phyloP scores from a whole-genome alignment of 768 basidiomycete genomes.

The Tulasnella sp. region DNA sequence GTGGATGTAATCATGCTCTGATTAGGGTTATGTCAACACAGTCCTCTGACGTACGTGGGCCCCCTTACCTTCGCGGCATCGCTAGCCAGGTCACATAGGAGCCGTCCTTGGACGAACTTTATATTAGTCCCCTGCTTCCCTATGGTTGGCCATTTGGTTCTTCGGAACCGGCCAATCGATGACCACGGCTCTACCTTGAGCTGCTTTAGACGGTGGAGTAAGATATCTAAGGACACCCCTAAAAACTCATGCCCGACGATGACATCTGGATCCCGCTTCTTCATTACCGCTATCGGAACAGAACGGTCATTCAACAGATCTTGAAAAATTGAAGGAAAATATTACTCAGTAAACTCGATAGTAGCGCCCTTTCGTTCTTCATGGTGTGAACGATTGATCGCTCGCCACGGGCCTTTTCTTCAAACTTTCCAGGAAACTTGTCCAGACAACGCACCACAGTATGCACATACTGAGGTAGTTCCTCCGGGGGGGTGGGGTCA shows the following conservation, averaged over 20 bases:
- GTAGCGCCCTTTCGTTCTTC: constrained; percentile 72
- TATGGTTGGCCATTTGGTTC: constrained; percentile 68
- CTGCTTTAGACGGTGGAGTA: constrained; percentile 83
- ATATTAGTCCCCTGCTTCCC: constrained; percentile 76
- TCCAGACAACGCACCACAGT: constrained; percentile 87
- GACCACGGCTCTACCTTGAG: constrained; percentile 91
- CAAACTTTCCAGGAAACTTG: constrained; percentile 75
- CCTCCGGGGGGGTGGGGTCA: constrained; percentile 81
- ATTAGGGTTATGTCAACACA: not conserved
- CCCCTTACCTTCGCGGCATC: constrained; percentile 76
- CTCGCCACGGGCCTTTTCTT: constrained; percentile 47
- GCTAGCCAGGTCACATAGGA: constrained; percentile 86
- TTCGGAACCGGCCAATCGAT: constrained; percentile 77
- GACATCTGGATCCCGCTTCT: constrained; percentile 86
- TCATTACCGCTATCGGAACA: constrained; percentile 47
- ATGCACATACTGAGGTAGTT: constrained; percentile 66
- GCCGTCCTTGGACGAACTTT: constrained; percentile 66
- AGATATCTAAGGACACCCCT: constrained; percentile 77
- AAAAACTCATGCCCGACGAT: constrained; percentile 92
- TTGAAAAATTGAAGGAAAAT: not conserved
- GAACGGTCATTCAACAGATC: constrained; percentile 4
- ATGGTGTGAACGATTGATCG: constrained; percentile 54
- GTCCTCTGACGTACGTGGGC: not conserved
- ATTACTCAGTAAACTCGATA: constrained; percentile 66
- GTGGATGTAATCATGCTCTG: constrained; percentile 95